Evolutionary conservation across 257 asterid species (phyloP).

Genomic region (Nemophila menziesii): DNA sequence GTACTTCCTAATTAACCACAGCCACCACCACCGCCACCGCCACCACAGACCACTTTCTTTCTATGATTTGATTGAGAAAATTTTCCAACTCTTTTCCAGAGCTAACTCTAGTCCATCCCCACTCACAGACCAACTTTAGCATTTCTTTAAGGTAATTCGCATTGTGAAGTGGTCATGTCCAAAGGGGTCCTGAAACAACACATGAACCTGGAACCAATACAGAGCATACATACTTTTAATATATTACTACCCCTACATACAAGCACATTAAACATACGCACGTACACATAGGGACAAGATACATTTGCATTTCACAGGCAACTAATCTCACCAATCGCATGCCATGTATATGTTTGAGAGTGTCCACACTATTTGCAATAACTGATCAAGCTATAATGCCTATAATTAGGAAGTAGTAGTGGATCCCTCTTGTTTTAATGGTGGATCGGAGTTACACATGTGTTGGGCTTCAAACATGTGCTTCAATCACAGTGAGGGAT

Average conservation of each 20-base stretch:
- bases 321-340: slow-evolving; percentile 45
- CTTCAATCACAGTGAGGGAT: too few species aligned
- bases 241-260: background rate
- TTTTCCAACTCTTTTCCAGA: slow-evolving; percentile 46
- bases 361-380: slow-evolving; percentile 72
- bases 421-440: too few species aligned
- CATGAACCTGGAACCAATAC: slow-evolving; percentile 56
- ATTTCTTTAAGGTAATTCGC: slow-evolving; percentile 42
- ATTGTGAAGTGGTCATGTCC: slow-evolving; percentile 91
- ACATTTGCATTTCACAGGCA: slow-evolving; percentile 60
- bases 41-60: too few species aligned
- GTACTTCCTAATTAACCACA: too few species aligned
- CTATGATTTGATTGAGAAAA: slow-evolving; percentile 57
- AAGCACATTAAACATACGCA: slow-evolving; percentile 10
- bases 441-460: too few species aligned
- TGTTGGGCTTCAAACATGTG: too few species aligned
- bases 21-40: too few species aligned
- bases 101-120: slow-evolving; percentile 72
- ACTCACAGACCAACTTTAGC: slow-evolving; percentile 56
- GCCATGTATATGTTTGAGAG: slow-evolving; percentile 53
- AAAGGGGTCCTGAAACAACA: slow-evolving; percentile 84
- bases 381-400: slow-evolving; percentile 73
- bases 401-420: slow-evolving; percentile 35
- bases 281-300: too few species aligned
- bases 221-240: background rate